phyloP scores from a whole-genome alignment of 768 basidiomycete species.

The Leccinum pellstonianum region DNA sequence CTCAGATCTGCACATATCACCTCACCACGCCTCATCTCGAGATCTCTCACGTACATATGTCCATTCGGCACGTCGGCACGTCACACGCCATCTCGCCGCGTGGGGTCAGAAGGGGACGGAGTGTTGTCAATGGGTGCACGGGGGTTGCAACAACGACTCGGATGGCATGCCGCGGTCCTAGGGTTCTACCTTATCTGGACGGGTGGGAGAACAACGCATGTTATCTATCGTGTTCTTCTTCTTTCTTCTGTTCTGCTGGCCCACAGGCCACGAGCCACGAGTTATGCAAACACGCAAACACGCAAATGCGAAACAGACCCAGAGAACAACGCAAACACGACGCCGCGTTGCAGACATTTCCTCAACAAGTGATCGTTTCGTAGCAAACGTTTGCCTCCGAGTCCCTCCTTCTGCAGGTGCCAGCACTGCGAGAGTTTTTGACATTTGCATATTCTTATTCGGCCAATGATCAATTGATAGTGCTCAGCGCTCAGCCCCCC shows the following conservation, averaged over 20 bases:
- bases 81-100: neutral
- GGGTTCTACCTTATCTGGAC: conserved; percentile 4
- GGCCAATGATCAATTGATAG: neutral
- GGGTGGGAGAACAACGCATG: neutral
- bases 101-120: neutral
- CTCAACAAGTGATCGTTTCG: neutral
- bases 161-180: neutral
- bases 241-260: neutral
- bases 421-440: neutral
- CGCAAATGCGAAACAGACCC: neutral
- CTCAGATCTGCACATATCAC: no score
- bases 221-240: conserved; percentile 6
- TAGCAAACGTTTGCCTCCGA: neutral
- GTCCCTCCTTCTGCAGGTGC: neutral
- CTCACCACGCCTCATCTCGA: neutral
- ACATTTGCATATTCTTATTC: neutral
- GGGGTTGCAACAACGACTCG: neutral
- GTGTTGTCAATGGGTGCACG: neutral
- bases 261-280: neutral
- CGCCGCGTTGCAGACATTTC: neutral
- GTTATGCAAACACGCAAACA: neutral
- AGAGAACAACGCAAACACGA: neutral
- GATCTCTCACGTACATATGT: neutral
- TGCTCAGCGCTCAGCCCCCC: neutral
- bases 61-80: neutral